A percentile compares a stretch with the other conserved stretches of the same genome.
Evolutionary conservation across 2,329 filamentous ascomycete genomes (phyloP).

Genomic region (Monilinia fructigena): DNA sequence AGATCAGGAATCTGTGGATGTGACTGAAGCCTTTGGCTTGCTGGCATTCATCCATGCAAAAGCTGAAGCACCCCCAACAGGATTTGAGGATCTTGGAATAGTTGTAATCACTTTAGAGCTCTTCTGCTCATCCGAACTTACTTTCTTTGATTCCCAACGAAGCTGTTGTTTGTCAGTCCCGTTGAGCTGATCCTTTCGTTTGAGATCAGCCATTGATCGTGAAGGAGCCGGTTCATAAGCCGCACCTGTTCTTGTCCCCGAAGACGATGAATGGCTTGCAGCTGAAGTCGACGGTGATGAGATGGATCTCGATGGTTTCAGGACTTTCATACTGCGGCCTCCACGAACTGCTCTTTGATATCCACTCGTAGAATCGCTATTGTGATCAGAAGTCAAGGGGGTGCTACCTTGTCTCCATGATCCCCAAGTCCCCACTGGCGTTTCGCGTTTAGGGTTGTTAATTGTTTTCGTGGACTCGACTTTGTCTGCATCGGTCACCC

Average conservation of each 20-base stretch:
- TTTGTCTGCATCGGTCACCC: conserved; percentile 17
- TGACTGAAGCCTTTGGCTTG: conserved; percentile 31
- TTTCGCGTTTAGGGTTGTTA: conserved; percentile 42
- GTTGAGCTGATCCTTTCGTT: conserved; percentile 54
- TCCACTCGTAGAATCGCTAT: conserved; percentile 45
- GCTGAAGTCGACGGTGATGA: conserved; percentile 50
- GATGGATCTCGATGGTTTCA: conserved; percentile 71
- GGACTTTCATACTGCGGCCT: conserved; percentile 79
- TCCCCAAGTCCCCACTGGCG: conserved; percentile 62
- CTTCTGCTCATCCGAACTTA: conserved; percentile 43
- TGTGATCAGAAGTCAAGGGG: conserved; percentile 32
- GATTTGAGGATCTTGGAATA: conserved; percentile 66
- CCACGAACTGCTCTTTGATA: conserved; percentile 69
- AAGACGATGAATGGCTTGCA: conserved; percentile 33
- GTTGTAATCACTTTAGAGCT: conserved; percentile 29
- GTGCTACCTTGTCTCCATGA: conserved; percentile 62
- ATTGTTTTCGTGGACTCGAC: conserved; percentile 26
- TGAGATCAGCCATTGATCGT: conserved; percentile 49
- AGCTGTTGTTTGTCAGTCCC: conserved; percentile 35
- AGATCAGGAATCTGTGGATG: conserved; percentile 22
- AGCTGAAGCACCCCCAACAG: conserved; percentile 86
- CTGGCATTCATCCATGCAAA: conserved; percentile 83
- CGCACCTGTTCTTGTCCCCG: conserved; percentile 50
- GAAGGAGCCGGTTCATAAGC: conserved; percentile 52
- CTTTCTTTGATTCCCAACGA: conserved; percentile 55